Conservation (phyloP, 805 yeast species). For the Candida nemodendra region DNA sequence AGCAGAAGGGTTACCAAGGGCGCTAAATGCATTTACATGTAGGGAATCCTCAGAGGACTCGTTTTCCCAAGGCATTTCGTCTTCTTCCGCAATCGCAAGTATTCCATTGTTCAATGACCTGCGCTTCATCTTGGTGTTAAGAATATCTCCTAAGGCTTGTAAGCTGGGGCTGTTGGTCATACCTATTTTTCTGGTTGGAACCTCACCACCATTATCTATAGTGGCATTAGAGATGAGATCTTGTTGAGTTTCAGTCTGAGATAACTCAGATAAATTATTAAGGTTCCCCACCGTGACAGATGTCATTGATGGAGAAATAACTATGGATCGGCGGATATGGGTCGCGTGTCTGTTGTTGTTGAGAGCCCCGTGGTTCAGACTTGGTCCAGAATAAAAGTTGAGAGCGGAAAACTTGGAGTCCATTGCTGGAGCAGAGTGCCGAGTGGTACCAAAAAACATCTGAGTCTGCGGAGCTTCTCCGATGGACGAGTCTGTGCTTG, state of each 20-base stretch:
- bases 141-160: slow-evolving; percentile 33
- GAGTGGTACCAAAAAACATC: not conserved
- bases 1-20: slow-evolving; percentile 23
- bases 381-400: slow-evolving; percentile 31
- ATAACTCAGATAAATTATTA: not conserved
- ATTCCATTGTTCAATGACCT: slow-evolving; percentile 4
- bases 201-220: slow-evolving; percentile 18
- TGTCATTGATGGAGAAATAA: slow-evolving; percentile 33
- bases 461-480: slow-evolving; percentile 3
- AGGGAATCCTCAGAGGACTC: slow-evolving; percentile 2
- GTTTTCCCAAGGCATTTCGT: slow-evolving; percentile 12
- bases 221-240: not conserved
- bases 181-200: slow-evolving; percentile 31
- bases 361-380: slow-evolving; percentile 22
- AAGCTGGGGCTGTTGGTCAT: slow-evolving; percentile 38
- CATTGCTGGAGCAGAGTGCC: slow-evolving; percentile 1
- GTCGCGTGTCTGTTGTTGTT: slow-evolving; percentile 28
- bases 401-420: slow-evolving; percentile 12
- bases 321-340: slow-evolving; percentile 31
- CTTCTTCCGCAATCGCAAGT: slow-evolving; percentile 18
- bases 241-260: slow-evolving; percentile 2
- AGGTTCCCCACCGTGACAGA: slow-evolving; percentile 16
- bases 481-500: slow-evolving; percentile 33
- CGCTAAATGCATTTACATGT: not conserved
- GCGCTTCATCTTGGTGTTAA: slow-evolving; percentile 26